Evolutionary conservation across 352 stramenopile species (phyloP), one percentile per base, ranked within the genome.

Genomic region (Pythium chondricola): DNA sequence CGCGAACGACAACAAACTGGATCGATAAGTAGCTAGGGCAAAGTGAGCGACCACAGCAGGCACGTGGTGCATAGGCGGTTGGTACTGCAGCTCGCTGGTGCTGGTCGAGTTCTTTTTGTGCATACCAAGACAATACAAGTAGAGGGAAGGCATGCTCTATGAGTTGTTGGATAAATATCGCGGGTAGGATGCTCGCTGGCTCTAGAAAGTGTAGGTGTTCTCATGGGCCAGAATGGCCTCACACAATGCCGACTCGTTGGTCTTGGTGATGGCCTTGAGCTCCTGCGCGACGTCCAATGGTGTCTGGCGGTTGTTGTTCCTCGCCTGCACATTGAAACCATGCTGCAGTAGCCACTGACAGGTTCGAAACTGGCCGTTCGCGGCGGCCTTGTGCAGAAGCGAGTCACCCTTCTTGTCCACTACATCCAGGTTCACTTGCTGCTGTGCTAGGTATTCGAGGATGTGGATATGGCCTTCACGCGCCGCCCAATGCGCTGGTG

Each of bases 1-100:
- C 43, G 75, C 74, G 36, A 88, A 85, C 52, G 81, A 93, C 60
- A 90, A 82, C 65, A 85, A 88, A 29, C 65, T 82, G 48, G 76
- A 88, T 31, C 67, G 74, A 58, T 88, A 64, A 39, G 30, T 14
- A 37, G 10, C 13, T 35, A 21, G 45, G 7, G 25, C 22, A 39
- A 8, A 40, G n/a, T 5, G n/a, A 29, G 26, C 10, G 33, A 47
- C 7, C 9, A 47, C 8, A 43, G 38, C 38, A 18, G 27, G 16
- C 38, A 43, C 11, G 11, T 10, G n/a, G n/a, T n/a, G n/a, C n/a
- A n/a, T n/a, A n/a, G n/a, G n/a, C n/a, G n/a, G n/a, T n/a, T n/a
- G n/a, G n/a, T n/a, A n/a, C n/a, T n/a, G n/a, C n/a, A n/a, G n/a
- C n/a, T n/a, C n/a, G n/a, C n/a, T n/a, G n/a, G n/a, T n/a, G n/a